Percentiles rank a stretch among this genome's conserved stretches.
phyloP scores from a whole-genome alignment of 306 rosid species.

The Begonia masoniana region DNA sequence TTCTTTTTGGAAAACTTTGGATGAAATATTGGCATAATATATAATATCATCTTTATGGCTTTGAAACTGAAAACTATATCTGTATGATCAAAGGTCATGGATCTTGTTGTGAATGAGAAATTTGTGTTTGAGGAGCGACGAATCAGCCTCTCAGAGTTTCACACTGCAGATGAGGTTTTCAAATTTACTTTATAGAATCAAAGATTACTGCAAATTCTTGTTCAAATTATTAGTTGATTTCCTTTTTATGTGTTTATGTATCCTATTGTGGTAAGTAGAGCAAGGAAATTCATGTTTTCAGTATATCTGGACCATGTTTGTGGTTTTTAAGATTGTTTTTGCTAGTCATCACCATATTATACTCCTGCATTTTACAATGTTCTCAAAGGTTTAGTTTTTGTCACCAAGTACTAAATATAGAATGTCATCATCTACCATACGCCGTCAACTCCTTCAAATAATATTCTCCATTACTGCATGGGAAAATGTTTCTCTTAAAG shows the following conservation, averaged over 20 bases:
- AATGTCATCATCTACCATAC: too few relatives aligned
- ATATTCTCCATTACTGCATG: too few relatives aligned
- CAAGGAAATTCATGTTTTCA: too few relatives aligned
- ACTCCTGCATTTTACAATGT: too few relatives aligned
- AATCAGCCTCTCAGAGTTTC: slow-evolving; percentile 73
- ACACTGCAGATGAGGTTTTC: slow-evolving; percentile 78
- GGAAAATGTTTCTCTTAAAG: too few relatives aligned
- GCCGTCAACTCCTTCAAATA: too few relatives aligned
- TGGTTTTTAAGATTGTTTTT: too few relatives aligned
- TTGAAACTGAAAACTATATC: neutral
- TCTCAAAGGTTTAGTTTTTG: too few relatives aligned
- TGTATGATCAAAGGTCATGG: slow-evolving; percentile 47
- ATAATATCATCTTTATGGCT: neutral
- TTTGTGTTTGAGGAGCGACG: slow-evolving; percentile 59
- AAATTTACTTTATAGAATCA: neutral
- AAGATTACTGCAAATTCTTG: neutral
- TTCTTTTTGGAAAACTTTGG: neutral
- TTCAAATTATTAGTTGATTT: neutral
- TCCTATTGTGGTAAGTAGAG: too few relatives aligned
- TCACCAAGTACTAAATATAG: too few relatives aligned
- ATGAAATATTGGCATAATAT: neutral
- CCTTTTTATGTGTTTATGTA: neutral
- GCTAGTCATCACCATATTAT: too few relatives aligned
- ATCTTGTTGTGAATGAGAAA: slow-evolving; percentile 54
- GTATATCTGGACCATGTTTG: too few relatives aligned